These are phyloP conservation scores for Rasamsonia emersonii DNA, from an alignment of 2,329 filamentous ascomycete species.

Conservation along the genomic window DNA sequence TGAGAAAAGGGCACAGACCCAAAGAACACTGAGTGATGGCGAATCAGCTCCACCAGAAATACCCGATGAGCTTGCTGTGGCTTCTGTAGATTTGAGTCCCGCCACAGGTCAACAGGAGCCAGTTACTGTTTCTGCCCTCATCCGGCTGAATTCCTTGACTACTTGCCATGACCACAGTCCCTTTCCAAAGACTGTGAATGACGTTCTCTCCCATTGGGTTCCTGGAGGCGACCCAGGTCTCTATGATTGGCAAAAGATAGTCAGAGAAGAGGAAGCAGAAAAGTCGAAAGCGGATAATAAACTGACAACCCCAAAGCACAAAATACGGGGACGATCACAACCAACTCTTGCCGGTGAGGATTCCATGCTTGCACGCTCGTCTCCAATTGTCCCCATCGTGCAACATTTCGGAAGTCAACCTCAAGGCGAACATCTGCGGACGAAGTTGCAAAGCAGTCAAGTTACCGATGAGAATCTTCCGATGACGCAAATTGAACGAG, in stretches of 20 bases:
- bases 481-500: slow-evolving; percentile 35
- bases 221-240: slow-evolving; percentile 21
- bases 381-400: slow-evolving; percentile 17
- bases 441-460: slow-evolving; percentile 26
- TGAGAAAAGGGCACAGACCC: not conserved
- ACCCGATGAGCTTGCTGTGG: no score
- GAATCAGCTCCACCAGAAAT: no score
- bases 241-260: slow-evolving; percentile 26
- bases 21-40: not conserved
- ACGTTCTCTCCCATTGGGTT: slow-evolving; percentile 30
- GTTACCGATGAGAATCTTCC: slow-evolving; percentile 22
- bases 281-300: slow-evolving; percentile 11
- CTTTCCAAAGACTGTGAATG: slow-evolving; percentile 16
- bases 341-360: slow-evolving; percentile 12
- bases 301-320: slow-evolving; percentile 13
- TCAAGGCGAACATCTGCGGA: slow-evolving; percentile 12
- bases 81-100: no score
- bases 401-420: slow-evolving; percentile 27
- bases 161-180: slow-evolving; percentile 15
- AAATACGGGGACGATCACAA: slow-evolving; percentile 19
- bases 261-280: slow-evolving; percentile 13
- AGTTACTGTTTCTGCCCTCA: not conserved
- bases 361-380: slow-evolving; percentile 13
- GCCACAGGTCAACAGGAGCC: not conserved
- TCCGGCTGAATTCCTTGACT: slow-evolving; percentile 22